These are phyloP conservation scores for Paratinospora sagittata DNA, from an alignment of 164 flowering plant species.

Conservation along the genomic window DNA sequence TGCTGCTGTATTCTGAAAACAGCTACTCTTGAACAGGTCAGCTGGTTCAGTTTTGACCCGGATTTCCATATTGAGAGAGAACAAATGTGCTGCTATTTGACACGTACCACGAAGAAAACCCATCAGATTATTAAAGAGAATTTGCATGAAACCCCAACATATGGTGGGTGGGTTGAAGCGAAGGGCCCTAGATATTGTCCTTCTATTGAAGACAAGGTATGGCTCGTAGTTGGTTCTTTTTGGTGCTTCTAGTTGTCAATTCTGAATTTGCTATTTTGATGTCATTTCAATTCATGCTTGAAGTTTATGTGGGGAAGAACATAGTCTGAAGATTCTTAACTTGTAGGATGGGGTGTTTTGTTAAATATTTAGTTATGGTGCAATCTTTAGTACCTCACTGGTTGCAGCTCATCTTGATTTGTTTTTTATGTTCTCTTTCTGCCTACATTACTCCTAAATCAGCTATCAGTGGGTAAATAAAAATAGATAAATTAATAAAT, in stretches of 20 bases:
- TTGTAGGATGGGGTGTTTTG: not conserved
- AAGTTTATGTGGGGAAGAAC: not conserved
- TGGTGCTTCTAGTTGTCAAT: not conserved
- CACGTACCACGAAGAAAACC: slow-evolving; percentile 78
- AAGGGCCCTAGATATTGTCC: slow-evolving; percentile 99
- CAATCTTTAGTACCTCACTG: not conserved
- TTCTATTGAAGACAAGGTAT: slow-evolving; percentile 97
- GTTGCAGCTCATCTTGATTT: not conserved
- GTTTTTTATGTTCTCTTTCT: not conserved
- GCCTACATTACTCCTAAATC: not conserved
- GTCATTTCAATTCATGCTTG: not conserved
- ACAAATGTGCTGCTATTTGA: slow-evolving; percentile 94
- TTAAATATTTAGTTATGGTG: not conserved
- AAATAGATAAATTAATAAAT: too few relatives aligned
- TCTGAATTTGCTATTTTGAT: not conserved
- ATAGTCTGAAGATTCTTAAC: not conserved
- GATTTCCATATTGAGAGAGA: slow-evolving; percentile 80
- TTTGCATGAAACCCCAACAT: slow-evolving; percentile 97
- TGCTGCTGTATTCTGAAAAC: slow-evolving; percentile 5
- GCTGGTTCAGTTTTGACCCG: slow-evolving; percentile 97
- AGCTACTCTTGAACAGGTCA: slow-evolving; percentile 42
- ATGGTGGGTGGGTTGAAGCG: slow-evolving; percentile 99
- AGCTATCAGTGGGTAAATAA: too few relatives aligned
- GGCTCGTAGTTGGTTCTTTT: not conserved
- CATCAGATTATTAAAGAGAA: slow-evolving; percentile 84